These are phyloP conservation scores for Capsella rubella DNA, from an alignment of 441 rosid genomes.

Conservation along the genomic window DNA sequence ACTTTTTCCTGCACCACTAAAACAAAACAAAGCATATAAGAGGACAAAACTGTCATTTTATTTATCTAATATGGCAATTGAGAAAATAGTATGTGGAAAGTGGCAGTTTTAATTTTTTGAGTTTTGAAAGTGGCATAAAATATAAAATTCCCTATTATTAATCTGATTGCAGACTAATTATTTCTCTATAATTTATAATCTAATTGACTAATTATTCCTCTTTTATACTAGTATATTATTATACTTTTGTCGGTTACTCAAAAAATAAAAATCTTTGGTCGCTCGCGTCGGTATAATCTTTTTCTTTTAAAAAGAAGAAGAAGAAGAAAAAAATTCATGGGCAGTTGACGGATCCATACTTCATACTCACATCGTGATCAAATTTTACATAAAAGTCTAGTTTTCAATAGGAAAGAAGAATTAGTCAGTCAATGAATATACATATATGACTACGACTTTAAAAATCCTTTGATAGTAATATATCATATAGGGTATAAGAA, in stretches of 20 bases:
- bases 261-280: not conserved
- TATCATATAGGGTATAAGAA: not conserved
- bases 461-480: not conserved
- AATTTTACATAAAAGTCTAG: not conserved
- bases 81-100: too few species aligned
- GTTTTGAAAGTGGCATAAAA: too few species aligned
- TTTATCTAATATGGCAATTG: too few species aligned
- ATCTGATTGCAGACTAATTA: constrained; percentile 4
- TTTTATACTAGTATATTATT: not conserved
- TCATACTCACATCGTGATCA: not conserved
- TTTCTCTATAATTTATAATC: constrained; percentile 10
- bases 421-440: not conserved
- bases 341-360: not conserved
- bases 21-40: too few species aligned
- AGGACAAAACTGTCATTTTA: too few species aligned
- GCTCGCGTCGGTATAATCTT: not conserved
- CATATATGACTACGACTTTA: not conserved
- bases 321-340: not conserved
- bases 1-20: too few species aligned
- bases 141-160: not conserved
- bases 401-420: not conserved
- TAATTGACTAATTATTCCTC: constrained; percentile 14
- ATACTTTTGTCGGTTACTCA: not conserved
- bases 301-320: not conserved
- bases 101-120: too few species aligned